Conservation (phyloP, 345 rosid genomes). For the Zanthoxylum bungeanum region DNA sequence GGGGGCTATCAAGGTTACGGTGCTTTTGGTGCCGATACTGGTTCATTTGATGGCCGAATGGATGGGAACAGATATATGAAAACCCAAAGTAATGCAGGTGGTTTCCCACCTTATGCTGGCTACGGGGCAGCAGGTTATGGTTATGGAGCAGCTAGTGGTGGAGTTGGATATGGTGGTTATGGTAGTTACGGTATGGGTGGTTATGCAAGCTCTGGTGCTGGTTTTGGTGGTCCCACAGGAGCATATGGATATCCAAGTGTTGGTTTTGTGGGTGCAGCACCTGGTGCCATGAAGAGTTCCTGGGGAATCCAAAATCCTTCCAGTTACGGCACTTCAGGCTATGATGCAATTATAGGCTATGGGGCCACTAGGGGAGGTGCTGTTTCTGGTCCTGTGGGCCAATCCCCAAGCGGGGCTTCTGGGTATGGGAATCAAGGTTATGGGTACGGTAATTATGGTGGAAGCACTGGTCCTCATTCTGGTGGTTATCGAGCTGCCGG, state of each 20-base stretch:
- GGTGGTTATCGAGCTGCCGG: slow-evolving; percentile 27
- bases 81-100: slow-evolving; percentile 25
- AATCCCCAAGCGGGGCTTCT: slow-evolving; percentile 20
- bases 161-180: slow-evolving; percentile 34
- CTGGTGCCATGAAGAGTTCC: slow-evolving; percentile 25
- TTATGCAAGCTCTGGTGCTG: slow-evolving; percentile 26
- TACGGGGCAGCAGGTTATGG: slow-evolving; percentile 27
- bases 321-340: slow-evolving; percentile 22
- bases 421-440: slow-evolving; percentile 33
- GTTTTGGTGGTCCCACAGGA: slow-evolving; percentile 29
- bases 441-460: slow-evolving; percentile 32
- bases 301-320: slow-evolving; percentile 35
- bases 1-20: slow-evolving; percentile 30
- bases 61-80: slow-evolving; percentile 34
- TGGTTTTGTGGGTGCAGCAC: slow-evolving; percentile 3
- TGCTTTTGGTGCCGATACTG: slow-evolving; percentile 19
- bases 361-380: slow-evolving; percentile 22
- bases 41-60: slow-evolving; percentile 23
- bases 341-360: slow-evolving; percentile 25
- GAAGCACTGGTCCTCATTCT: slow-evolving; percentile 29
- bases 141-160: slow-evolving; percentile 31
- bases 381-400: slow-evolving; percentile 21
- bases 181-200: slow-evolving; percentile 33
- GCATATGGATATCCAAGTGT: slow-evolving; percentile 30
- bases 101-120: slow-evolving; percentile 28